A percentile compares a stretch with the other conserved stretches of the same genome.
phyloP scores from a whole-genome alignment of 2,329 filamentous ascomycete genomes.

The Cladosporium sp. region DNA sequence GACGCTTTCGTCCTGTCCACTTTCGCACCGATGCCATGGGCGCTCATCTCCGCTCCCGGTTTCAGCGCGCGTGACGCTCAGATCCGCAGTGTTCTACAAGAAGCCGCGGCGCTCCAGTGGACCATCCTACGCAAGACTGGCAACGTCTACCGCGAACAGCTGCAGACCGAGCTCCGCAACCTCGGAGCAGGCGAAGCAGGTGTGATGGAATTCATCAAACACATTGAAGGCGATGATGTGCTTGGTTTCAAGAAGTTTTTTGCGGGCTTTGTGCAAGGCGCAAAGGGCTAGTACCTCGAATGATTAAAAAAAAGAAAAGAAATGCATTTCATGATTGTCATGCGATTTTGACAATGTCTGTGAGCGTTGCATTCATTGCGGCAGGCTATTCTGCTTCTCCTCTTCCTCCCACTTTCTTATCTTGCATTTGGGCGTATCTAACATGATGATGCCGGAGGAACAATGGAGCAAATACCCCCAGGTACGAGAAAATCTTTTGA shows the following conservation, averaged over 20 bases:
- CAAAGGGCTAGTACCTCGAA: conserved; percentile 6
- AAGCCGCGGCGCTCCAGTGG: conserved; percentile 83
- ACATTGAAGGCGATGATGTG: conserved; percentile 41
- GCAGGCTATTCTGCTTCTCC: neutral
- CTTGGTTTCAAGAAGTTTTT: conserved; percentile 45
- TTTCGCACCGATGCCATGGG: conserved; percentile 89
- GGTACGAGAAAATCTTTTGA: neutral
- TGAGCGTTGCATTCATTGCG: neutral
- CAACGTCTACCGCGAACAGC: conserved; percentile 67
- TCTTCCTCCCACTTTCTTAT: neutral
- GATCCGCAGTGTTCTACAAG: conserved; percentile 78
- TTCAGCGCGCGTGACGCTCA: conserved; percentile 88
- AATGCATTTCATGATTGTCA: neutral
- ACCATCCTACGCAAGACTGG: conserved; percentile 89
- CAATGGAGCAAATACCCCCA: conserved; percentile 6
- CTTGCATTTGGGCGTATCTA: conserved; percentile 4
- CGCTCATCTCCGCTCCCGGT: conserved; percentile 69
- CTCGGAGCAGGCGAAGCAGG: conserved; percentile 62
- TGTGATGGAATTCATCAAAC: conserved; percentile 62
- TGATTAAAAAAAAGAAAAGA: neutral
- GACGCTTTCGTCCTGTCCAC: conserved; percentile 84
- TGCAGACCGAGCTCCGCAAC: conserved; percentile 61
- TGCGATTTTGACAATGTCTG: neutral
- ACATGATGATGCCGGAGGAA: neutral
- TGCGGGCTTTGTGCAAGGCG: conserved; percentile 35